A percentile compares a stretch with the other conserved stretches of the same genome.
phyloP scores from a whole-genome alignment of 2,329 filamentous ascomycete species.

The Hymenoscyphus infarciens region DNA sequence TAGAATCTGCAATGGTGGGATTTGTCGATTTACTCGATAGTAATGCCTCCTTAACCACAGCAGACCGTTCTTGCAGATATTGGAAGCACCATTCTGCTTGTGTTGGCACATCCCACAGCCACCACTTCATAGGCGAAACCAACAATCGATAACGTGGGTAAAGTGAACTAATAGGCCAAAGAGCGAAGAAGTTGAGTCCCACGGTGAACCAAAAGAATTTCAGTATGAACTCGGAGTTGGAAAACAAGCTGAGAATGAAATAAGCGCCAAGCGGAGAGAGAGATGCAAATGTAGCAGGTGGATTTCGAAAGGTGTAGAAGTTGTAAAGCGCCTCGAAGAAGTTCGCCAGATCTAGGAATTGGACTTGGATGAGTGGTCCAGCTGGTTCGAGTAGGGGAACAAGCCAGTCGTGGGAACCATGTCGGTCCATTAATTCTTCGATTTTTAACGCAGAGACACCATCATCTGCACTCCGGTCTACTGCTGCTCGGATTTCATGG shows the following conservation, averaged over 20 bases:
- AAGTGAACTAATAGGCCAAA: conserved; percentile 36
- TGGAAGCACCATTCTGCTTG: conserved; percentile 38
- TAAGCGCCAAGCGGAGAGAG: conserved; percentile 28
- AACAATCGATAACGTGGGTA: conserved; percentile 38
- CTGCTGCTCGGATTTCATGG: conserved; percentile 22
- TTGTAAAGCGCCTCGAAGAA: conserved; percentile 37
- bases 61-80: conserved; percentile 22
- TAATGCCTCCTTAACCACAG: conserved; percentile 11
- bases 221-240: conserved; percentile 32
- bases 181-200: conserved; percentile 35
- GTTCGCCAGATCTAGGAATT: conserved; percentile 37
- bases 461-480: conserved; percentile 35
- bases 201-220: conserved; percentile 32
- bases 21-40: not conserved
- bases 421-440: conserved; percentile 38
- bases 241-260: conserved; percentile 28
- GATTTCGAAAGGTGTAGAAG: conserved; percentile 39
- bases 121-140: conserved; percentile 35
- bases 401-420: conserved; percentile 37
- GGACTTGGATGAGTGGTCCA: conserved; percentile 37
- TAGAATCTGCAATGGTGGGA: too few species aligned
- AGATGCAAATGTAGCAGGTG: conserved; percentile 29
- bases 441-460: conserved; percentile 33
- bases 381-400: conserved; percentile 21
- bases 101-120: conserved; percentile 39